Evolutionary conservation across 108 stramenopile species (phyloP), one percentile per base, ranked within the genome.

Genomic region (Cyclotella choctawhatcheeana): DNA sequence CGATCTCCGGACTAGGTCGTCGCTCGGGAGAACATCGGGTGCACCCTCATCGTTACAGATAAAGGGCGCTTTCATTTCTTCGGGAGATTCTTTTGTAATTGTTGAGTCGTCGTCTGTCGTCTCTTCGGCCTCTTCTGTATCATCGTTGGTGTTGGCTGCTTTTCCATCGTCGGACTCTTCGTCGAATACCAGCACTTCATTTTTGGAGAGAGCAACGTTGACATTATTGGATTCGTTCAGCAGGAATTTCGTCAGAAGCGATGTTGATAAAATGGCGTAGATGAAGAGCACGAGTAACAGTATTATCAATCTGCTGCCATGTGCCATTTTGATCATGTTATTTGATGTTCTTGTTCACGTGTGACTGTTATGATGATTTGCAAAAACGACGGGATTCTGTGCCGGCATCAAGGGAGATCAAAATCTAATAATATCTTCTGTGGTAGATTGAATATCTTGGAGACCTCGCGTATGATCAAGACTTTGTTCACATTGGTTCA

Each of bases 1-100:
- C 24, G 60, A 58, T 33, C 71, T 61, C 48, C 47, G 44, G 1
- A 48, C 58, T 0, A 71, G 0, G 31, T 62, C 14, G 44, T 27
- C 20, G 4, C 24, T 27, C 12, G 71, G 71, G 12, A 71, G 59
- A 26, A 24, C 10, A 43, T 71, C 60, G 3, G 71, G 47, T 14
- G 2, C 20, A 40, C 51, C 16, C 22, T 71, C 48, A 27, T n/a
- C 33, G 48, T 61, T 40, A 24, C 59, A 68, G 20, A 24, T 44
- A 37, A 43, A 68, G 10, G 51, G 21, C 1, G n/a, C 24, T 10
- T 22, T 22, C 21, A 22, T 2, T 52, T 1, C 24, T 52, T 18
- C 51, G 21, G 1, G 2, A 10, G 10, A 10, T 2, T 22, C 8
- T 10, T 22, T 22, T 1, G n/a, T 12, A 12, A 10, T 40, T 40